Evolutionary conservation across 352 stramenopile species (phyloP).

Genomic region (Globisporangium acanthophoron): DNA sequence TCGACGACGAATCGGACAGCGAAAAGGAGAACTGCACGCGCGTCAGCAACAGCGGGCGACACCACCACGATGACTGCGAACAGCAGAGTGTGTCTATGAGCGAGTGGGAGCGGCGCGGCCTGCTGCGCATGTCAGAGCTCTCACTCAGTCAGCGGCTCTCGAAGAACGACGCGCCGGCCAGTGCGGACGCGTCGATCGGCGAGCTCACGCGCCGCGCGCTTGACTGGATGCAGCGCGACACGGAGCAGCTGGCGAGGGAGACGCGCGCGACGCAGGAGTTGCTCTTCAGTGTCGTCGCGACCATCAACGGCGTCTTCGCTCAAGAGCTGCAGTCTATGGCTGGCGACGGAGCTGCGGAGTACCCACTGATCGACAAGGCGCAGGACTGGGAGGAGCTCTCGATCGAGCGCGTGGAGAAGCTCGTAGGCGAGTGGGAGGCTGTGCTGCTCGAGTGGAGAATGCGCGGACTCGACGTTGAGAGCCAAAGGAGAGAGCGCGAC

Average conservation of each 20-base stretch:
- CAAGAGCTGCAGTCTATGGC: neutral
- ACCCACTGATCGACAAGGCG: neutral
- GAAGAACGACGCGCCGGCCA: neutral
- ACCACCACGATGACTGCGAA: neutral
- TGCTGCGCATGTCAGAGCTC: slow-evolving; percentile 11
- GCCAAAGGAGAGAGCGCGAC: slow-evolving; percentile 14
- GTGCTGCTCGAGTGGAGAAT: slow-evolving; percentile 29
- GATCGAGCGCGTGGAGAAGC: slow-evolving; percentile 13
- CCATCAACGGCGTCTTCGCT: slow-evolving; percentile 23
- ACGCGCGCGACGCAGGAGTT: slow-evolving; percentile 23
- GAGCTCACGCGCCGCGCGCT: slow-evolving; percentile 24
- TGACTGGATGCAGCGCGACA: slow-evolving; percentile 38
- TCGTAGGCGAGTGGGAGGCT: slow-evolving; percentile 25
- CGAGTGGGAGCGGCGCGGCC: slow-evolving; percentile 6
- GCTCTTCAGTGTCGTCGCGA: slow-evolving; percentile 18
- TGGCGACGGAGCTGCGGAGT: too few species aligned
- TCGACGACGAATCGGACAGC: neutral
- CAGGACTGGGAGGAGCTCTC: slow-evolving; percentile 6
- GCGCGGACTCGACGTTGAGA: slow-evolving; percentile 13
- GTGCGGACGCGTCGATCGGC: slow-evolving; percentile 10
- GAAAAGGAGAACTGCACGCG: neutral
- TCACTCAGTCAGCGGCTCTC: slow-evolving; percentile 4
- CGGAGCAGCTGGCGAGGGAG: slow-evolving; percentile 26
- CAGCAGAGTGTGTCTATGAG: neutral
- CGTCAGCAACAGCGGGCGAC: neutral